These are phyloP conservation scores for Huiozyma naganishii DNA, from an alignment of 805 yeast genomes.

Conservation along the genomic window DNA sequence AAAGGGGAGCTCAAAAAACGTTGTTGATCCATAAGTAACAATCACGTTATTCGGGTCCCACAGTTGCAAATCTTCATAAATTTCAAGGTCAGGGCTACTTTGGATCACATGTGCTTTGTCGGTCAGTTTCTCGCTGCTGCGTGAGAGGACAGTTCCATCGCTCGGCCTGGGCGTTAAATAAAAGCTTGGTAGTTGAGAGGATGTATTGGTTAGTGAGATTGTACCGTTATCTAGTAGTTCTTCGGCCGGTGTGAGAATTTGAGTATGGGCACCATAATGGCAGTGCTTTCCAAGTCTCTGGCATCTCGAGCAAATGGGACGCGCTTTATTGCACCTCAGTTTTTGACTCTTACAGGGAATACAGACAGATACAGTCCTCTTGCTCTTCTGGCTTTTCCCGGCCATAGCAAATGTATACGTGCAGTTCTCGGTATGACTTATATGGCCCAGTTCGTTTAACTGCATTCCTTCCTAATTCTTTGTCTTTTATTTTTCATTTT, in stretches of 20 bases:
- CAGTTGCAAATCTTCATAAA: constrained; percentile 3
- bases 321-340: constrained; percentile 14
- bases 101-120: too few species aligned
- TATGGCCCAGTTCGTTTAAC: too few species aligned
- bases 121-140: too few species aligned
- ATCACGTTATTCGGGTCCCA: constrained; percentile 12
- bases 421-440: too few species aligned
- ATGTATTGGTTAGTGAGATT: background rate
- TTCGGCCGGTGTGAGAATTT: too few species aligned
- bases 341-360: constrained; percentile 10
- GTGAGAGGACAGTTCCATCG: too few species aligned
- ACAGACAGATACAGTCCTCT: constrained; percentile 11
- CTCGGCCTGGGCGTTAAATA: too few species aligned
- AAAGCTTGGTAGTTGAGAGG: too few species aligned
- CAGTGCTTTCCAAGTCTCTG: constrained; percentile 6
- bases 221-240: too few species aligned
- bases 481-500: too few species aligned
- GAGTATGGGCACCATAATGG: constrained; percentile 4
- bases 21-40: constrained; percentile 10
- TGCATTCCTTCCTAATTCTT: too few species aligned
- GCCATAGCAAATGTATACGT: background rate
- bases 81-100: background rate
- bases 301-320: constrained; percentile 15
- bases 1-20: constrained; percentile 11
- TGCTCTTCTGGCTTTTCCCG: background rate